phyloP scores from a whole-genome alignment of 116 monocot species.

The Papilionanthe hybrid region DNA sequence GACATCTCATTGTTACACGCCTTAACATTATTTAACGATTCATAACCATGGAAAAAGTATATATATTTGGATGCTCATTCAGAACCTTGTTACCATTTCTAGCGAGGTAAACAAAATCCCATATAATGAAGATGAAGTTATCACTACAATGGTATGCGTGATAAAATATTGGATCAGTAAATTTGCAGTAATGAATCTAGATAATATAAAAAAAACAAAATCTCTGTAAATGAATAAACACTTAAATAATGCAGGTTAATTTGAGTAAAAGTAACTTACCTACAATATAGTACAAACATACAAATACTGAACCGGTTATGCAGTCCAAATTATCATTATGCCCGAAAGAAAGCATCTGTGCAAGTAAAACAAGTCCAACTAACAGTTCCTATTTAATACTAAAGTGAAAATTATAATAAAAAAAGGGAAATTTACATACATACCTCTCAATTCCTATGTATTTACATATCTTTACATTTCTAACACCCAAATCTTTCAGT shows the following conservation, averaged over 20 bases:
- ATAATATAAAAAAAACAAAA: not conserved
- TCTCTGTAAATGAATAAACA: not conserved
- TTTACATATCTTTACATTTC: no score
- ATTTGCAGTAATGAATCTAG: not conserved
- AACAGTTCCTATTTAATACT: not conserved
- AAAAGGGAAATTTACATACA: no score
- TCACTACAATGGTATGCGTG: no score
- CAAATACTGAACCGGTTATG: conserved; percentile 31
- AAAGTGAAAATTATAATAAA: not conserved
- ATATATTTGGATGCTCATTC: not conserved
- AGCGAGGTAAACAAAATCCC: not conserved
- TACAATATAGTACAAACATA: conserved; percentile 54
- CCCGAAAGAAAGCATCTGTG: conserved; percentile 47
- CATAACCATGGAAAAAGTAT: not conserved
- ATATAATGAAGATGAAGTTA: not conserved
- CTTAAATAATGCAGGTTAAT: not conserved
- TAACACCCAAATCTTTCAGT: no score
- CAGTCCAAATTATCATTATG: conserved; percentile 19
- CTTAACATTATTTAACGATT: not conserved
- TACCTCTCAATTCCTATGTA: no score
- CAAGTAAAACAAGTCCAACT: conserved; percentile 15
- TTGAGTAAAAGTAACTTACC: conserved; percentile 20
- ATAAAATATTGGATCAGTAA: not conserved
- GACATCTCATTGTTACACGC: not conserved
- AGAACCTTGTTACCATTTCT: not conserved